A percentile compares a stretch with the other conserved stretches of the same genome.
Evolutionary conservation across 2,329 filamentous ascomycete genomes (phyloP).

Genomic region (Pezicula neosporulosa): DNA sequence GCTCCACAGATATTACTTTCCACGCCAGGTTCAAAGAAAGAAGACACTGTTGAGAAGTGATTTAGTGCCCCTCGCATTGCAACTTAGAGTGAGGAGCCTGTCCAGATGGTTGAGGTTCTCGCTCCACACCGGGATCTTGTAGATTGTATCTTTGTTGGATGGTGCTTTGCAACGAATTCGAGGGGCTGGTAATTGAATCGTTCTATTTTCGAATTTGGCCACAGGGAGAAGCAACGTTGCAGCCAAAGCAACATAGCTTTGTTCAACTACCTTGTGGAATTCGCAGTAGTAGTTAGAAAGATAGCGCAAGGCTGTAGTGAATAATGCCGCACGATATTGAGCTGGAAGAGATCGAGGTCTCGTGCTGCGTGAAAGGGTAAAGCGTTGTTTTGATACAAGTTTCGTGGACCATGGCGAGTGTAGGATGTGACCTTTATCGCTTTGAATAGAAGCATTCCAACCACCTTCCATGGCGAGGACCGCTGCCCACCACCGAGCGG

Average conservation of each 20-base stretch:
- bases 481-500: conserved; percentile 27
- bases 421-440: conserved; percentile 17
- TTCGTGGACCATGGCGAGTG: conserved; percentile 21
- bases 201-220: conserved; percentile 21
- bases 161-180: conserved; percentile 13
- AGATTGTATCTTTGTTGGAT: conserved; percentile 3
- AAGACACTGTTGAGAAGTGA: conserved; percentile 18
- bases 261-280: conserved; percentile 20
- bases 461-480: conserved; percentile 21
- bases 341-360: conserved; percentile 9
- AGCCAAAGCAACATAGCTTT: conserved; percentile 25
- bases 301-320: conserved; percentile 19
- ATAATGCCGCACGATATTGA: conserved; percentile 16
- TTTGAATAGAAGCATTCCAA: conserved; percentile 22
- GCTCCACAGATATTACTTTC: conserved; percentile 18
- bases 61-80: conserved; percentile 17
- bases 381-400: conserved; percentile 13
- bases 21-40: conserved; percentile 17
- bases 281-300: conserved; percentile 26
- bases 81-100: conserved; percentile 16
- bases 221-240: conserved; percentile 25
- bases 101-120: conserved; percentile 8
- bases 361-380: conserved; percentile 12
- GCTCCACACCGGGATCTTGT: conserved; percentile 7
- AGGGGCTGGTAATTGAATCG: conserved; percentile 11